Evolutionary conservation across 2,329 filamentous ascomycete species (phyloP), one percentile per base, ranked within the genome.

Genomic region (Penicillium brevicompactum): DNA sequence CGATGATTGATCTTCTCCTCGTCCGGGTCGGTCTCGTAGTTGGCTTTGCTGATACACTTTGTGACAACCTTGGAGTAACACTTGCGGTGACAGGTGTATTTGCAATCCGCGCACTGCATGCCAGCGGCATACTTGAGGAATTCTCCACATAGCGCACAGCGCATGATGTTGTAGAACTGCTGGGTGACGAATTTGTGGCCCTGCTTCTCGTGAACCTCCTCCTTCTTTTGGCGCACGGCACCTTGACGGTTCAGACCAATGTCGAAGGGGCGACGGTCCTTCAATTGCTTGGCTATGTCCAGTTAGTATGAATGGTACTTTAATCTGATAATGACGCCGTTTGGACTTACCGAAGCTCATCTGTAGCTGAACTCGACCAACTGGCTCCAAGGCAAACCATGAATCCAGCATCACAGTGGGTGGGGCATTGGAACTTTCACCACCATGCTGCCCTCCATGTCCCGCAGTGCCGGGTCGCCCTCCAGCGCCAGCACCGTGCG

Each of bases 131-230:
- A 97, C 73, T 97, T 99, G 77, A 99, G 88, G 70, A 99, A 97
- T 65, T 99, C 94, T 57, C 92, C 94, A 73, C 94, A 99, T 34
- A 97, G 86, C 13, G 94, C 94, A 76, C 94, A 99, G 59, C 94
- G 93, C 94, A 99, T 99, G 71, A 99, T 97, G 82, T 97, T 99
- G 87, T 97, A 99, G 76, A 99, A 99, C 74, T 97, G 94, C 74
- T 97, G 92, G 70, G 94, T 90, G 53, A 97, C 88, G 71, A 99
- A 99, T 78, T 97, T 99, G 87, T 99, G 94, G 46, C 94, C 94
- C 72, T 96, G 97, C 82, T 97, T 96, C 78, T 99, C 94, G 78
- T 97, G 91, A 4, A 99, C 88, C 69, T 97, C 92, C 75, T 99
- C 94, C 80, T 99, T 99, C 70, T 91, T 91, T 77, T 99, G 93